Evolutionary conservation across 2,329 filamentous ascomycete genomes (phyloP), one percentile per base, ranked within the genome.

Genomic region (Xylaria digitata): DNA sequence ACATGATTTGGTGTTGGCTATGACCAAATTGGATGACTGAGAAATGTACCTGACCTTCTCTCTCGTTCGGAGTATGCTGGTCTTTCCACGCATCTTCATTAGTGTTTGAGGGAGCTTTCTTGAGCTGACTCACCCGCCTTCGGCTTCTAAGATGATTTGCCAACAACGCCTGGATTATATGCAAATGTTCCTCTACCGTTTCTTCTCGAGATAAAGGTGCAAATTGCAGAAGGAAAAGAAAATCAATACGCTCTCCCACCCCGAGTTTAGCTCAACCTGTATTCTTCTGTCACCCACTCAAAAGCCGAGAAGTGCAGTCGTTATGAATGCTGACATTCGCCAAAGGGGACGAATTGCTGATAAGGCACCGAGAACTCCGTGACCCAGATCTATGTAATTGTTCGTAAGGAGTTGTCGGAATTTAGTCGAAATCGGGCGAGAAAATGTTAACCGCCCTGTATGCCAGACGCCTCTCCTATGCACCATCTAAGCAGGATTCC

Each of bases 311-410:
- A 62, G 66, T 57, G 57, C 63, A 59, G 55, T 69, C 69, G 65
- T 68, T 32, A 54, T 56, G 17, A 52, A 43, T 42, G 56, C 30
- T 54, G 50, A 48, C 42, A 53, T 34, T 23, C 40, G 53, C 37
- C 52, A 52, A 46, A 26, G 21, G 53, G 66, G 67, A 45, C 49
- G 65, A 66, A 68, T 70, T 64, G 49, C 71, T 71, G 60, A 68
- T 49, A 63, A 69, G 63, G 69, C 69, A 70, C 72, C 70, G 65
- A 66, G 52, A 76, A 77, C 76, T 75, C 76, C 76, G 66, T 72
- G 68, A 71, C 65, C 73, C 71, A 73, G 69, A 61, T 78, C 76
- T 78, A 78, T 78, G 76, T 71, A 74, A 71, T 72, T 70, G 68
- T 69, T 65, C 70, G 55, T 55, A 63, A 54, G 59, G 56, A 57